A percentile compares a stretch with the other conserved stretches of the same genome.
Evolutionary conservation across 805 yeast species (phyloP).

Genomic region (Sugiyamaella boreocaroliniensis): DNA sequence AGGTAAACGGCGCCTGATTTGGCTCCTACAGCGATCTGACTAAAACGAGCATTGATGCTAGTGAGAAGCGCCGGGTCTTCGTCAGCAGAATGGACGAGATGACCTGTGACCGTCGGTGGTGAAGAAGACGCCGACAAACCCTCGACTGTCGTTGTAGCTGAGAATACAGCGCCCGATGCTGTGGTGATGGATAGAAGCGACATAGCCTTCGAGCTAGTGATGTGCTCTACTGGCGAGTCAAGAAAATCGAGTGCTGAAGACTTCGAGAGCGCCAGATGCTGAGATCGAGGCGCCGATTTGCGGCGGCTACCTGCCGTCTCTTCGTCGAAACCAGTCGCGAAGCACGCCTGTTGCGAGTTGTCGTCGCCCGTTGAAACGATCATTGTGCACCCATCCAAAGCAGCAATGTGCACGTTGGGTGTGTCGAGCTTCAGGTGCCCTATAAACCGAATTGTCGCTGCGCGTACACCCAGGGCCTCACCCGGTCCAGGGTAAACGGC

Average conservation of each 20-base stretch:
- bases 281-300: background rate
- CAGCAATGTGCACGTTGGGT: conserved; percentile 22
- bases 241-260: conserved; percentile 18
- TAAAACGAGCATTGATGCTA: conserved; percentile 38
- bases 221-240: conserved; percentile 18
- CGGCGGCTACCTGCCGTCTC: conserved; percentile 11
- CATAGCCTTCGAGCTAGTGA: conserved; percentile 27
- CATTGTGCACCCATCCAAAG: conserved; percentile 22
- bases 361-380: conserved; percentile 10
- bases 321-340: conserved; percentile 5
- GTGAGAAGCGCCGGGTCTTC: conserved; percentile 21
- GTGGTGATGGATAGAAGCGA: conserved; percentile 27
- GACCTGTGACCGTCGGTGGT: background rate
- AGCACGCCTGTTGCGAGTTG: background rate
- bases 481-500: conserved; percentile 34
- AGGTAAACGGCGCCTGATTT: conserved; percentile 33
- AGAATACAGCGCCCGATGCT: conserved; percentile 22
- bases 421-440: conserved; percentile 28
- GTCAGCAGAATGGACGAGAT: background rate
- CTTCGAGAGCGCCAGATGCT: background rate
- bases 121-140: conserved; percentile 3
- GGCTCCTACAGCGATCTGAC: conserved; percentile 37
- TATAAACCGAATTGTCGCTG: conserved; percentile 20
- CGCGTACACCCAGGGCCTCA: conserved; percentile 34
- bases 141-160: conserved; percentile 11